These are phyloP conservation scores for Didymella sp. DNA, from an alignment of 2,329 filamentous ascomycete species.

Conservation along the genomic window DNA sequence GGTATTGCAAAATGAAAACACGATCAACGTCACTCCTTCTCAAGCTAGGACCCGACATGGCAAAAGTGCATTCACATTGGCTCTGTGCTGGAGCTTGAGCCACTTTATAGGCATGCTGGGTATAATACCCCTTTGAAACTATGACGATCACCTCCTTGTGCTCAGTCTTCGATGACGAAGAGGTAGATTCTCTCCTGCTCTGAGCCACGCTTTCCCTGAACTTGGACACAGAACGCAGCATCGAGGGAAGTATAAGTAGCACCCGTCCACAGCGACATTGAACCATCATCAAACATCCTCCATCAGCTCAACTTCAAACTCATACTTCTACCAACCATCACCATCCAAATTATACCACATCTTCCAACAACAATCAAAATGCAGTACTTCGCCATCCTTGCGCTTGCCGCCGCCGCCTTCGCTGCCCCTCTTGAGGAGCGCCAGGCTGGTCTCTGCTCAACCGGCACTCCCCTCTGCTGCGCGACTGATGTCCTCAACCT, in stretches of 20 bases:
- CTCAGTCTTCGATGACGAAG: slow-evolving; percentile 16
- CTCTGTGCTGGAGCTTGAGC: slow-evolving; percentile 2
- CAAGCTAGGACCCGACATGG: slow-evolving; percentile 12
- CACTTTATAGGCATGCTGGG: slow-evolving; percentile 10
- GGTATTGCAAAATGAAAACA: slow-evolving; percentile 36
- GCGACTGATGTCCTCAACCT: slow-evolving; percentile 67
- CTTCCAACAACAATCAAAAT: slow-evolving; percentile 35
- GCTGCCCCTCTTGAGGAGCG: slow-evolving; percentile 44
- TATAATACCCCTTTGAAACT: slow-evolving; percentile 7
- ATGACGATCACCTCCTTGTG: slow-evolving; percentile 6
- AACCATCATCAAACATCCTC: slow-evolving; percentile 37
- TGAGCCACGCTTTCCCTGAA: background rate
- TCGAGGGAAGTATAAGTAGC: slow-evolving; percentile 43
- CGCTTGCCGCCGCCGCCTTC: slow-evolving; percentile 41
- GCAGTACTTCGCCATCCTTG: slow-evolving; percentile 46
- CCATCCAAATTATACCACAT: background rate
- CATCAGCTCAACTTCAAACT: slow-evolving; percentile 24
- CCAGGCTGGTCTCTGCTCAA: slow-evolving; percentile 46
- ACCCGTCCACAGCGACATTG: slow-evolving; percentile 24
- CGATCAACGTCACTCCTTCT: slow-evolving; percentile 39
- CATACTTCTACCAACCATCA: slow-evolving; percentile 14
- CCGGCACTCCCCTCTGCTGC: slow-evolving; percentile 62
- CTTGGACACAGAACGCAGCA: slow-evolving; percentile 2
- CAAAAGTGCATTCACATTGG: slow-evolving; percentile 1
- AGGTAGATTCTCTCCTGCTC: slow-evolving; percentile 14